These are phyloP conservation scores for Pichia sp. DNA, from an alignment of 1,139 yeast species.

Conservation along the genomic window DNA sequence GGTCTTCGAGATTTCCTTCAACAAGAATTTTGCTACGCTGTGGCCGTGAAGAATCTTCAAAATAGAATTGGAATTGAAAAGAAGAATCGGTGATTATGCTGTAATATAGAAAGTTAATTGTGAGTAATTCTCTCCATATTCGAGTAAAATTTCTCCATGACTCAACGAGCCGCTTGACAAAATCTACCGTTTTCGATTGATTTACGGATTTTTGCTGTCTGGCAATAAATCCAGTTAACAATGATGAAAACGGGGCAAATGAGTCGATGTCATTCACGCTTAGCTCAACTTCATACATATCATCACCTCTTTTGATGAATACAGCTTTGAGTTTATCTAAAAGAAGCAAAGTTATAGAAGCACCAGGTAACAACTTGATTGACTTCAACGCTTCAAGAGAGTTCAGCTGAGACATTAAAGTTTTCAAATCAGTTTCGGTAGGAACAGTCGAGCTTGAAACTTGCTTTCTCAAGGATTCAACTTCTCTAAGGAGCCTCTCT, in stretches of 20 bases:
- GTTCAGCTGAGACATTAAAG: constrained; percentile 5
- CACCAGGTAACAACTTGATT: constrained; percentile 5
- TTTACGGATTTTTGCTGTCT: not conserved
- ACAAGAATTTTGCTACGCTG: not conserved
- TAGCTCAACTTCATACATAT: not conserved
- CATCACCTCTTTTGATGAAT: not conserved
- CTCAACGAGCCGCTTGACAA: constrained; percentile 3
- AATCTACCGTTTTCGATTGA: not conserved
- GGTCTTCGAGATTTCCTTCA: constrained; percentile 5
- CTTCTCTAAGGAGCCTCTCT: constrained; percentile 6
- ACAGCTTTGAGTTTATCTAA: constrained; percentile 6
- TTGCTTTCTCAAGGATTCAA: constrained; percentile 7
- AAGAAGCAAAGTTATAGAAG: constrained; percentile 7
- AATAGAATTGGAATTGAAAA: constrained; percentile 6
- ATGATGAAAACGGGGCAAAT: constrained; percentile 13
- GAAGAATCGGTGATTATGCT: not conserved
- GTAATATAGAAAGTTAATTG: constrained; percentile 11
- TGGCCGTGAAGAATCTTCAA: not conserved
- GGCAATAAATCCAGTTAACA: constrained; percentile 6
- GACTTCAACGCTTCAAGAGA: constrained; percentile 10
- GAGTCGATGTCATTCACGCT: not conserved
- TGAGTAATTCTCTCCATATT: constrained; percentile 17
- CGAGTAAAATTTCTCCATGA: constrained; percentile 11
- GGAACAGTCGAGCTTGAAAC: constrained; percentile 11
- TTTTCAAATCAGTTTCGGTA: constrained; percentile 5